A percentile compares a stretch with the other conserved stretches of the same genome.
These are phyloP conservation scores for Suillus alpinus DNA, from an alignment of 768 basidiomycete species.

Conservation along the genomic window DNA sequence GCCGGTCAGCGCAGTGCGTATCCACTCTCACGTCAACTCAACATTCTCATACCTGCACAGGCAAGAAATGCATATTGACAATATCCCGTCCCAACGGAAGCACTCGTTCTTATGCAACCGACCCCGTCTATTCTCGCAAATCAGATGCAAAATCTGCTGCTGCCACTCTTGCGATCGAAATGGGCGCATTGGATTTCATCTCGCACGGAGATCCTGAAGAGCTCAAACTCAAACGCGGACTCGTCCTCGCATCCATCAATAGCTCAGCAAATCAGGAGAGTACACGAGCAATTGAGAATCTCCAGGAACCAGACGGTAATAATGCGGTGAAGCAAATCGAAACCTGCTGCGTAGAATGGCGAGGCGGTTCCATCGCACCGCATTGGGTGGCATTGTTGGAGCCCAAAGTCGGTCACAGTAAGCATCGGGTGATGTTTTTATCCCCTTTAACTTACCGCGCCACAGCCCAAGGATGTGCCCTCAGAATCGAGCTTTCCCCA, in stretches of 20 bases:
- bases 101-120: conserved; percentile 52
- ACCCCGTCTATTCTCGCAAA: conserved; percentile 41
- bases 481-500: conserved; percentile 51
- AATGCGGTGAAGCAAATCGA: conserved; percentile 44
- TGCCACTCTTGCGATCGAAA: conserved; percentile 51
- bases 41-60: conserved; percentile 28
- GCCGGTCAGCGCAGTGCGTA: conserved; percentile 33
- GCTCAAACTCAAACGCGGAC: conserved; percentile 33
- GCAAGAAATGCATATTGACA: conserved; percentile 59
- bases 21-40: neutral
- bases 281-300: neutral
- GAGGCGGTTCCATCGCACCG: conserved; percentile 47
- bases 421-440: conserved; percentile 13
- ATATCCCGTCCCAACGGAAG: conserved; percentile 54
- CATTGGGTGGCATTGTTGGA: conserved; percentile 53
- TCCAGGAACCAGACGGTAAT: neutral
- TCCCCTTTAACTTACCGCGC: conserved; percentile 4
- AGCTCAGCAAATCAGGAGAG: conserved; percentile 24
- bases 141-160: conserved; percentile 53
- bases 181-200: conserved; percentile 62
- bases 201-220: conserved; percentile 38
- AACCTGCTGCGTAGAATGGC: conserved; percentile 52
- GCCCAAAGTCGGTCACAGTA: conserved; percentile 42
- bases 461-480: conserved; percentile 51
- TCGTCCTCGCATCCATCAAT: conserved; percentile 21